A percentile compares a stretch with the other conserved stretches of the same genome.
Evolutionary conservation across 148 eudicot species (phyloP).

Genomic region (Vaccinium myrtillus): DNA sequence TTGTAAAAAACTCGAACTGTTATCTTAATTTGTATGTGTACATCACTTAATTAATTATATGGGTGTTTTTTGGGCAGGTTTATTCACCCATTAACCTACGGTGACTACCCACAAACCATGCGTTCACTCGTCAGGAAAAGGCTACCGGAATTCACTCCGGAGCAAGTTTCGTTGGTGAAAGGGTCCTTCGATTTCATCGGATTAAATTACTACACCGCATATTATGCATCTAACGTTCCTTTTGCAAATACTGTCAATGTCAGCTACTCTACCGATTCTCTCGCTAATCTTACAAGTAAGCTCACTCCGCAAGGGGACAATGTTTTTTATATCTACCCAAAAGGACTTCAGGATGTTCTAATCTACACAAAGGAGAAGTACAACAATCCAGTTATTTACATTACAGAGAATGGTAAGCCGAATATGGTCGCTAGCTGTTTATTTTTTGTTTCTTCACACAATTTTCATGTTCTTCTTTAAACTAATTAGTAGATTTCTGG

Average conservation of each 20-base stretch:
- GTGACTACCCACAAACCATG: not conserved
- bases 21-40: not conserved
- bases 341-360: conserved; percentile 19
- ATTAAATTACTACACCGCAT: not conserved
- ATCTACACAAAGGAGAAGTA: conserved; percentile 26
- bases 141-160: not conserved
- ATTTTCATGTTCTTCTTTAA: not conserved
- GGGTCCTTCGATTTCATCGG: conserved; percentile 13
- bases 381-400: conserved; percentile 24
- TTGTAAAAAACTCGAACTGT: too few relatives aligned
- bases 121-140: not conserved
- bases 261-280: conserved; percentile 43
- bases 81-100: conserved; percentile 9
- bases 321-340: not conserved
- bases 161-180: not conserved
- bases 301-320: not conserved
- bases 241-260: conserved; percentile 22
- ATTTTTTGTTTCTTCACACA: not conserved
- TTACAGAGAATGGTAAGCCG: conserved; percentile 25
- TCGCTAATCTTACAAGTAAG: conserved; percentile 38
- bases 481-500: not conserved
- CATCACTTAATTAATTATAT: not conserved
- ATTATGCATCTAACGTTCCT: conserved; percentile 38
- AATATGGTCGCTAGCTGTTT: not conserved
- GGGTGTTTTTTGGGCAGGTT: not conserved